phyloP scores from a whole-genome alignment of 2,329 filamentous ascomycete species.

The Claviceps pusilla region DNA sequence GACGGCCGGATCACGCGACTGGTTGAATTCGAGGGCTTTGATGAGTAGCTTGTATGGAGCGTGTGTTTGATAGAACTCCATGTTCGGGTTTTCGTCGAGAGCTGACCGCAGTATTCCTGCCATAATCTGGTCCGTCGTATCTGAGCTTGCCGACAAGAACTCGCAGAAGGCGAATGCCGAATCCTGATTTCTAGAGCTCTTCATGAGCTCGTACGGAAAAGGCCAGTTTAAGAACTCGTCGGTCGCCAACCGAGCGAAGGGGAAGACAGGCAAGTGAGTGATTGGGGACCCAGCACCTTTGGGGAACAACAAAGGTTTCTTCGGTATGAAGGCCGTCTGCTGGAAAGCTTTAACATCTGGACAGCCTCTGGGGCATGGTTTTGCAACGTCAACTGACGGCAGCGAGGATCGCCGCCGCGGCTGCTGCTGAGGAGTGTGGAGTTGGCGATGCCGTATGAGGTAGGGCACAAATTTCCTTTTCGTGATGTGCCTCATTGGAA shows the following conservation, averaged over 20 bases:
- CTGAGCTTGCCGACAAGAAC: constrained; percentile 13
- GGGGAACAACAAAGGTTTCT: constrained; percentile 35
- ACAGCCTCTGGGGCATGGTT: constrained; percentile 7
- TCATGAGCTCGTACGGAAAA: constrained; percentile 27
- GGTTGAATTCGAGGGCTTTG: constrained; percentile 36
- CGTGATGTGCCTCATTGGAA: not conserved
- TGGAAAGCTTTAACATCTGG: constrained; percentile 32
- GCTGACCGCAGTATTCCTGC: constrained; percentile 17
- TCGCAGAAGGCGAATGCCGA: constrained; percentile 13
- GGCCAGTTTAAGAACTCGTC: constrained; percentile 15
- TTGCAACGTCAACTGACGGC: constrained; percentile 2
- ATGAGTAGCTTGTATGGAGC: constrained; percentile 52
- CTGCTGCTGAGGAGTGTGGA: not conserved
- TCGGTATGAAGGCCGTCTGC: constrained; percentile 34
- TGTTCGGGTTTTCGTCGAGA: constrained; percentile 8
- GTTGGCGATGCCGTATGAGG: not conserved
- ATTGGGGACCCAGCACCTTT: constrained; percentile 24
- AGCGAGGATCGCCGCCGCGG: not conserved
- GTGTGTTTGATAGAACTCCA: constrained; percentile 39
- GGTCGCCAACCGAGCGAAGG: constrained; percentile 12
- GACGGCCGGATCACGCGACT: constrained; percentile 5
- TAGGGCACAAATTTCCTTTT: not conserved
- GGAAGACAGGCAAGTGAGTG: constrained; percentile 31
- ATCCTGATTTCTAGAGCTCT: constrained; percentile 8
- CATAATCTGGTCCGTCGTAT: constrained; percentile 16